These are phyloP conservation scores for Tetraselmis chui DNA, from an alignment of 139 green algal genomes.

Conservation along the genomic window DNA sequence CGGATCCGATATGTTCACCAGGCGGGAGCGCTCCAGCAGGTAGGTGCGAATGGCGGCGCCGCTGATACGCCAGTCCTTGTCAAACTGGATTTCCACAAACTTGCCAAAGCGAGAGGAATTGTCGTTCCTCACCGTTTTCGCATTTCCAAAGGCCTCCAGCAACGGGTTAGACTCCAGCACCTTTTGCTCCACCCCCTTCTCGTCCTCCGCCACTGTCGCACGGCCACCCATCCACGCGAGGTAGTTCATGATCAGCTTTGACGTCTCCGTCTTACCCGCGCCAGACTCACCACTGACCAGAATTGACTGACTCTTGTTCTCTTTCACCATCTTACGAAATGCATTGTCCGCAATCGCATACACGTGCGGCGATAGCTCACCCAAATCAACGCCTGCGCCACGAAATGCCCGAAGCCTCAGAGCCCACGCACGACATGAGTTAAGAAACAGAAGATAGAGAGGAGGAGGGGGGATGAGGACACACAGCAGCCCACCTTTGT, in stretches of 20 bases:
- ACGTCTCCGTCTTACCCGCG: constrained; percentile 99
- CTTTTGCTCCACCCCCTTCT: constrained; percentile 64
- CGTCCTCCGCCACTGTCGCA: constrained; percentile 14
- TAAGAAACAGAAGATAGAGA: too few relatives aligned
- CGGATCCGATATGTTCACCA: constrained; percentile 87
- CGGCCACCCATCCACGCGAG: constrained; percentile 70
- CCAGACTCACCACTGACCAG: constrained; percentile 92
- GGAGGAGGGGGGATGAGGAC: not conserved
- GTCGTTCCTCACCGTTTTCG: constrained; percentile 96
- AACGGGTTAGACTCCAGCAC: constrained; percentile 95
- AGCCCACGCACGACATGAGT: constrained; percentile 38
- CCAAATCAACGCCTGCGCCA: constrained; percentile 66
- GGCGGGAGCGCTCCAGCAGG: constrained; percentile 90
- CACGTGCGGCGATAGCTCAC: constrained; percentile 88
- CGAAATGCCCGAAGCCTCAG: constrained; percentile 30
- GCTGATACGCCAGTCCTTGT: constrained; percentile 66
- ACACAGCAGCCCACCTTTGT: constrained; percentile 36
- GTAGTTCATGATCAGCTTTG: constrained; percentile 98
- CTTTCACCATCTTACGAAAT: constrained; percentile 76
- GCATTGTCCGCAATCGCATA: constrained; percentile 85
- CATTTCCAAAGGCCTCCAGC: constrained; percentile 98
- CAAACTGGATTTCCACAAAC: constrained; percentile 99
- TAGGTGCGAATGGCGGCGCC: constrained; percentile 92
- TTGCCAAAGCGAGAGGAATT: constrained; percentile 98
- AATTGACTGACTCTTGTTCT: constrained; percentile 76